Percentiles rank a stretch among this genome's conserved stretches.
Conservation (phyloP, 176 grass and related monocot genomes). For the Bromus sterilis region DNA sequence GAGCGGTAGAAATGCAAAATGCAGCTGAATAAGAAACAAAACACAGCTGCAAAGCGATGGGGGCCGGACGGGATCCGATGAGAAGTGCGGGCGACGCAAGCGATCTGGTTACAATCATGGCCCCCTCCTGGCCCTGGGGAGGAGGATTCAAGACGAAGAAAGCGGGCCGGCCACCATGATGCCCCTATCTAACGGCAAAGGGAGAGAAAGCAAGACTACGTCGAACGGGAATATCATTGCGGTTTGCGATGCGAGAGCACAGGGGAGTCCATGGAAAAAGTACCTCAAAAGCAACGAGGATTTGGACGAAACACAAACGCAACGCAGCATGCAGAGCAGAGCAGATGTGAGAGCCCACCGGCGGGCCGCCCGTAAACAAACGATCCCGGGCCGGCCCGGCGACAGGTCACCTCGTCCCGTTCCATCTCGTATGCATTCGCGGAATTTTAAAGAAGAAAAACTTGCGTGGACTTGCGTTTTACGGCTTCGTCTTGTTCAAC, state of each 20-base stretch:
- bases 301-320: neutral
- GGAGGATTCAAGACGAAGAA: neutral
- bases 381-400: neutral
- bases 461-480: neutral
- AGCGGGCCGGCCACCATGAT: neutral
- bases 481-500: neutral
- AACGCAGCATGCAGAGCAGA: neutral
- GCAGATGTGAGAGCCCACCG: neutral
- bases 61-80: neutral
- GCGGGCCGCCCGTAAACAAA: neutral
- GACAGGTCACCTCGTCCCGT: neutral
- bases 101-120: conserved; percentile 21
- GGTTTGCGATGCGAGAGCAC: neutral
- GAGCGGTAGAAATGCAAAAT: too few species aligned
- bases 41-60: neutral
- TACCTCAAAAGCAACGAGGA: neutral
- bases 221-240: neutral
- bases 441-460: neutral
- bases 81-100: conserved; percentile 21
- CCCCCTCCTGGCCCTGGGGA: too few species aligned
- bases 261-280: neutral
- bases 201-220: neutral
- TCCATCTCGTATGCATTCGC: neutral
- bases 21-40: too few species aligned
- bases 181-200: neutral